Conservation (phyloP, 352 stramenopile species). For the Pythium biforme region DNA sequence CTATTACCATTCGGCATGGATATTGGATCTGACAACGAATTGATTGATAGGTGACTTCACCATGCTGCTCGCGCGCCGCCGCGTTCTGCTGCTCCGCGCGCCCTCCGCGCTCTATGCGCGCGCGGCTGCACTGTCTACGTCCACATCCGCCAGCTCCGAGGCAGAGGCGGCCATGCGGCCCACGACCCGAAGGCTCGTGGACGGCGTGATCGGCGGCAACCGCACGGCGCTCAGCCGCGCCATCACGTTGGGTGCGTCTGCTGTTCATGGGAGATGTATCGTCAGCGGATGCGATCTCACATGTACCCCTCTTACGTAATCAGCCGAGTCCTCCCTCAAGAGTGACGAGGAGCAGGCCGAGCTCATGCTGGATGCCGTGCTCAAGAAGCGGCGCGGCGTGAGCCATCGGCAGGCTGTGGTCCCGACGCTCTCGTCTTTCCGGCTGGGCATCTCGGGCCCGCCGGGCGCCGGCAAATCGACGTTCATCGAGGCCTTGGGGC, state of each 20-base stretch:
- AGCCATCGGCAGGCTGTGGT: conserved; percentile 30
- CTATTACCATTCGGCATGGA: neutral
- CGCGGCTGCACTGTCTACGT: neutral
- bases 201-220: conserved; percentile 53
- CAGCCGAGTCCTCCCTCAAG: conserved; percentile 79
- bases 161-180: conserved; percentile 22
- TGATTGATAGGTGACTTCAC: conserved; percentile 2
- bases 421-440: conserved; percentile 56
- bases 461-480: conserved; percentile 97
- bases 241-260: conserved; percentile 67
- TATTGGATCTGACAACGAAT: too few species aligned
- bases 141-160: neutral
- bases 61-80: conserved; percentile 2
- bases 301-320: neutral
- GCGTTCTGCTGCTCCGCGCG: too few species aligned
- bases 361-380: conserved; percentile 81
- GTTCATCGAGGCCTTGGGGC: conserved; percentile 96
- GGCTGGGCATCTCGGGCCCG: conserved; percentile 89
- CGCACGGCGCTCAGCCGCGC: conserved; percentile 67
- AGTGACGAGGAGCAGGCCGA: conserved; percentile 81
- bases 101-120: neutral
- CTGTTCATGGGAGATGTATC: neutral
- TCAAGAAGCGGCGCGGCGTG: conserved; percentile 53
- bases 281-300: neutral
- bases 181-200: conserved; percentile 48